Conservation (phyloP, 1,284 basidiomycete species). For the Ganoderma leucocontextum region DNA sequence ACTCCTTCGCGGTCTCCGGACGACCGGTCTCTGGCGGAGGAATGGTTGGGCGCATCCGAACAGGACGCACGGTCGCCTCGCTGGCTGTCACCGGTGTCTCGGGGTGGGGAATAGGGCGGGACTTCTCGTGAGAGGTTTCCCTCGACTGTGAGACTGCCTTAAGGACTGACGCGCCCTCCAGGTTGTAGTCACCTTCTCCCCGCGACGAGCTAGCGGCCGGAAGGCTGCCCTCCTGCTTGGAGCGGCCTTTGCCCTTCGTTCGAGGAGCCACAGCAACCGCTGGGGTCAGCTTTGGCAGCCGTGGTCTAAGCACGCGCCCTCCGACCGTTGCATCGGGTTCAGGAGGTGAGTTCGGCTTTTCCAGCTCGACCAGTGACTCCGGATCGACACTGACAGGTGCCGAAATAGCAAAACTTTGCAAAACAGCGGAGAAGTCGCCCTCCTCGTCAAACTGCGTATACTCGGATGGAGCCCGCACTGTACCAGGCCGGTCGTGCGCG, state of each 20-base stretch:
- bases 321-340: background rate
- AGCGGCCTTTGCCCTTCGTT: background rate
- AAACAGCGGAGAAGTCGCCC: background rate
- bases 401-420: background rate
- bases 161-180: background rate
- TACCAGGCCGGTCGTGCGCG: constrained; percentile 37
- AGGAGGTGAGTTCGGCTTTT: background rate
- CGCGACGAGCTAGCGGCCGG: background rate
- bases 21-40: constrained; percentile 18
- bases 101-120: background rate
- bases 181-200: background rate
- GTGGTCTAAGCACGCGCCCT: background rate
- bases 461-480: constrained; percentile 35
- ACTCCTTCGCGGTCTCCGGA: constrained; percentile 21
- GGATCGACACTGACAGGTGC: background rate
- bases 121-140: background rate
- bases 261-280: background rate
- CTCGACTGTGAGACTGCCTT: background rate
- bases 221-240: background rate
- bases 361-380: background rate
- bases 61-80: background rate
- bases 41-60: background rate
- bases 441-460: constrained; percentile 27
- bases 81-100: background rate
- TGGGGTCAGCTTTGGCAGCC: background rate